Conservation (phyloP, 164 flowering plant genomes). For the Protea cynaroides region DNA sequence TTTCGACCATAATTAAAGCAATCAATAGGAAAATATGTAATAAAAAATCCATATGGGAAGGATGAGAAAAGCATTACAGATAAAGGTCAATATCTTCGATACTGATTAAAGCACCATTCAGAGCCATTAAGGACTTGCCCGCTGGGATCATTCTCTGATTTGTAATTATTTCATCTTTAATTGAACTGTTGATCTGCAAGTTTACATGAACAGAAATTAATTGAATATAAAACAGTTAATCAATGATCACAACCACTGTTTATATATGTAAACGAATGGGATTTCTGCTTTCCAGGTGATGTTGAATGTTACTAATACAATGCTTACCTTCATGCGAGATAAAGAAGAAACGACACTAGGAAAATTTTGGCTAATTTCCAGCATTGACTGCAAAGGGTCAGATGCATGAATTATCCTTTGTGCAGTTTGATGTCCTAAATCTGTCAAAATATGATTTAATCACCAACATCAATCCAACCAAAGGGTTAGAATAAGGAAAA, state of each 20-base stretch:
- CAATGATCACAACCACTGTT: background rate
- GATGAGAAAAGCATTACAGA: constrained; percentile 55
- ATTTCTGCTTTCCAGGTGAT: background rate
- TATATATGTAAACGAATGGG: background rate
- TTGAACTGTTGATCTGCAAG: constrained; percentile 72
- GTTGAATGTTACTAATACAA: background rate
- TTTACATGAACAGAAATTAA: constrained; percentile 6
- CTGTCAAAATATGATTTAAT: constrained; percentile 32
- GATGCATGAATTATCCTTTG: constrained; percentile 93
- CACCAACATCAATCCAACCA: background rate
- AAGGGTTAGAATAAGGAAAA: background rate
- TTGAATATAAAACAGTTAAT: constrained; percentile 6
- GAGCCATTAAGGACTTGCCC: constrained; percentile 96
- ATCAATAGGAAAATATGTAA: background rate
- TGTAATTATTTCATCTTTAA: constrained; percentile 86
- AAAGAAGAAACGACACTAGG: constrained; percentile 94
- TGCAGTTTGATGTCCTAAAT: constrained; percentile 97
- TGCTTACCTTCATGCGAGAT: constrained; percentile 89
- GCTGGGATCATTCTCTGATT: constrained; percentile 97
- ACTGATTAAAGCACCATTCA: constrained; percentile 93
- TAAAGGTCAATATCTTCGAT: constrained; percentile 93
- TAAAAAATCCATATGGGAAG: constrained; percentile 1
- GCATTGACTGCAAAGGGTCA: constrained; percentile 95
- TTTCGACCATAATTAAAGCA: background rate
- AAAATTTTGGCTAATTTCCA: constrained; percentile 91